Percentiles rank a stretch among this genome's conserved stretches.
phyloP scores from a whole-genome alignment of 352 stramenopile species.

The Phytophthora idaei region DNA sequence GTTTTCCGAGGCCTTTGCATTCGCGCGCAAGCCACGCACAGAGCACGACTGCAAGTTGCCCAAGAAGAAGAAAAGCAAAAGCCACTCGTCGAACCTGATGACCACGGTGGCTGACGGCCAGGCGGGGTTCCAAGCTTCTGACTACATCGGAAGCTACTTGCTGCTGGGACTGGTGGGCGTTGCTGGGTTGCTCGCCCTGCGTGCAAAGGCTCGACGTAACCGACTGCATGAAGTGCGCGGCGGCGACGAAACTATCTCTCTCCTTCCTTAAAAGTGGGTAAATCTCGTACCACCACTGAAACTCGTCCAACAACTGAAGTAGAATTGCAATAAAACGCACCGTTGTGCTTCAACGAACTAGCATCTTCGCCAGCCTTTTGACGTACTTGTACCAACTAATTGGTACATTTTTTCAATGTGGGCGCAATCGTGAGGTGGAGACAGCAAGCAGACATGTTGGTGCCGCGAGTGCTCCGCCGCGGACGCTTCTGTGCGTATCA shows the following conservation, averaged over 20 bases:
- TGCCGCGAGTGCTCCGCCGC: constrained; percentile 30
- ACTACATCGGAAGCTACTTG: constrained; percentile 63
- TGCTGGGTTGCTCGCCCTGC: constrained; percentile 52
- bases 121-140: constrained; percentile 27
- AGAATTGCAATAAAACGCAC: constrained; percentile 11
- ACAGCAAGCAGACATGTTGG: constrained; percentile 21
- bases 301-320: background rate
- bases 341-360: background rate
- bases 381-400: constrained; percentile 26
- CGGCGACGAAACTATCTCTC: constrained; percentile 30
- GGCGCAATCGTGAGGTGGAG: constrained; percentile 24
- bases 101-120: constrained; percentile 13
- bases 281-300: background rate
- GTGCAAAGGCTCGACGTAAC: constrained; percentile 41
- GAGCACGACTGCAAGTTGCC: constrained; percentile 56
- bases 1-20: constrained; percentile 63
- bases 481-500: constrained; percentile 23
- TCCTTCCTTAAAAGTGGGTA: constrained; percentile 28
- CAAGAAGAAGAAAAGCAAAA: constrained; percentile 32
- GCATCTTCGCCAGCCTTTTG: background rate
- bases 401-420: constrained; percentile 16
- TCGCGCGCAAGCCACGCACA: constrained; percentile 54
- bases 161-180: constrained; percentile 66
- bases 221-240: constrained; percentile 9
- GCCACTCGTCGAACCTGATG: constrained; percentile 30